Base-by-base conservation (phyloP, 2,329 filamentous ascomycete genomes). In the Talaromyces pinophilus region DNA sequence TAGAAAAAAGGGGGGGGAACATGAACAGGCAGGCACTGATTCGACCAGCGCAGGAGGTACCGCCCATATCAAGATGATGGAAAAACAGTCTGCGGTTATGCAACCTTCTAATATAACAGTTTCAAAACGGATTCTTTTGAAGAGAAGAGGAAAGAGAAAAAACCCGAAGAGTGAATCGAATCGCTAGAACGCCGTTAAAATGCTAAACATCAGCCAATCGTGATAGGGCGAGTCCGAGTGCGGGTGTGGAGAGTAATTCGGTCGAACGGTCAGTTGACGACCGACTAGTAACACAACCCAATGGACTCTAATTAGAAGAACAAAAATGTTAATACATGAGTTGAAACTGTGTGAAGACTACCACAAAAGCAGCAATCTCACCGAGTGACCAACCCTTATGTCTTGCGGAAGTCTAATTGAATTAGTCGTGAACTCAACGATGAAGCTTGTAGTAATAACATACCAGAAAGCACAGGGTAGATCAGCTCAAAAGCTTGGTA, bases 401-500 rank as follows among this genome's bases (percentile, higher is more conserved):
- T 84, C 78, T 88, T 88, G 77, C 86, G 84, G 83, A 88, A 88
- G 75, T 88, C 86, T 19, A 19, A 1, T 19, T 19, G 19, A 19
- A 19, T 19, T 19, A 19, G 19, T 19, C 19, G 1, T 19, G 19
- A 19, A 19, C 19, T 19, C 19, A 19, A 19, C 19, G 19, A 19
- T 1, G 19, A 63, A 25, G 50, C 35, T 25, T 17, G 5, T 15
- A 22, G 22, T 19, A 63, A n/a, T 59, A 52, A 55, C 84, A 72
- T 82, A 93, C 91, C 91, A 85, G 93, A 92, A 76, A 96, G 84
- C 83, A 97, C 93, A 78, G 93, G 93, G 78, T 97, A 97, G 83
- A 97, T 97, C 88, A 96, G 91, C 83, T 96, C 93, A 77, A 97
- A 97, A 57, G 93, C 93, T 80, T 95, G 92, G 77, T 97, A 96